Conservation (phyloP, 768 basidiomycete genomes). For the Steccherinum ochraceum region DNA sequence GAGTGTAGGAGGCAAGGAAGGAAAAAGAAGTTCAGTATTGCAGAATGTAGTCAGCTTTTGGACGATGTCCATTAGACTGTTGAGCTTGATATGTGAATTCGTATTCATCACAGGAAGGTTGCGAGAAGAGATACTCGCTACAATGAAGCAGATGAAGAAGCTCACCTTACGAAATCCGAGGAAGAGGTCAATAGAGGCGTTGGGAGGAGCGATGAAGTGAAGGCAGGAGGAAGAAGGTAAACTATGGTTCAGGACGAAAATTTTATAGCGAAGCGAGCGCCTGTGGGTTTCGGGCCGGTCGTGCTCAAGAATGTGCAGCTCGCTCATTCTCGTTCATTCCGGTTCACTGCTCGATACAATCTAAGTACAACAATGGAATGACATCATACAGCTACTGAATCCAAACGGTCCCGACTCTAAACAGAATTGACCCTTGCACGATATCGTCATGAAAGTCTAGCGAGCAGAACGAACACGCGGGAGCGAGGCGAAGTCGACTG, state of each 20-base stretch:
- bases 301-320: no score
- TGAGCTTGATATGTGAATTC: conserved; percentile 41
- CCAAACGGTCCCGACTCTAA: no score
- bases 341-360: no score
- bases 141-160: neutral
- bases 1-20: neutral
- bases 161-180: neutral
- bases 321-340: no score
- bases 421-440: no score
- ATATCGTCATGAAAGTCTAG: no score
- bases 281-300: no score
- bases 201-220: neutral
- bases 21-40: conserved; percentile 32
- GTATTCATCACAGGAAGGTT: conserved; percentile 28
- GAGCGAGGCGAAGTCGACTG: no score
- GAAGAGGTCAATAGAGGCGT: neutral
- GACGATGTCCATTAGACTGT: conserved; percentile 38
- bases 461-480: no score
- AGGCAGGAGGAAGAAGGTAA: neutral
- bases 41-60: conserved; percentile 36
- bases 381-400: no score
- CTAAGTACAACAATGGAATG: no score
- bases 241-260: neutral
- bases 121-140: neutral
- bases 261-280: neutral